Base-by-base conservation (phyloP, 345 rosid species). In the Ailanthus altissimus region DNA sequence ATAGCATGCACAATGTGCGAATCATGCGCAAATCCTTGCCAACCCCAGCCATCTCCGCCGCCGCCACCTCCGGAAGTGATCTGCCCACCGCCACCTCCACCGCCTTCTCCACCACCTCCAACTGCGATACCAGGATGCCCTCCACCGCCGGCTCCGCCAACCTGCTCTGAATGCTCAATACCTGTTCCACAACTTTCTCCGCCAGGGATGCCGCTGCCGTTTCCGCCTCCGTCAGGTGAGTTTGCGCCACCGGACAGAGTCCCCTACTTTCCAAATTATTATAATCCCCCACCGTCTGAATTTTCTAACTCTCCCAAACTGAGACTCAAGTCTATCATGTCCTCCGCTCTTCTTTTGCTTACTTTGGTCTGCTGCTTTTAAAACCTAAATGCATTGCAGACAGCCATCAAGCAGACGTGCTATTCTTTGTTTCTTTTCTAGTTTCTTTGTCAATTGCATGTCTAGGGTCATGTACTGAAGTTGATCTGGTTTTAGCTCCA, bases 11-110 rank as follows among this genome's bases (percentile, higher is more conserved):
- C 79, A 58, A 77, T 79, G 83, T 86, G 88, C 64, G 12, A 65
- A 14, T 32, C 71, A 10, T 85, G 88, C 25, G 82, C 79, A 4
- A 83, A 79, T 46, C 86, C 88, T 15, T 86, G 86, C 36, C 79
- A 76, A 50, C 83, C 85, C 28, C 60, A 56, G 6, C 80, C 86
- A 12, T 68, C 78, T 26, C 77, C 77, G 2, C 88, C 85, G 6
- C 84, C 80, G 1, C 88, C 88, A n/a, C 82, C 80, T 0, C 81
- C 80, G 16, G 73, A 63, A 6, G 54, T 67, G 46, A 28, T 42
- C 8, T 77, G 58, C 32, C 86, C 88, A 0, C 88, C 85, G 4
- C 82, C 81, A 1, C 85, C 88, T 18, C 78, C 82, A 2, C 77
- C 84, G 5, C 82, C 73, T 0, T 40, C 83, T 5, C 82, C 80